A percentile compares a stretch with the other conserved stretches of the same genome.
Conservation (phyloP, 78 protist genomes). For the Polysphondylium violaceum region DNA sequence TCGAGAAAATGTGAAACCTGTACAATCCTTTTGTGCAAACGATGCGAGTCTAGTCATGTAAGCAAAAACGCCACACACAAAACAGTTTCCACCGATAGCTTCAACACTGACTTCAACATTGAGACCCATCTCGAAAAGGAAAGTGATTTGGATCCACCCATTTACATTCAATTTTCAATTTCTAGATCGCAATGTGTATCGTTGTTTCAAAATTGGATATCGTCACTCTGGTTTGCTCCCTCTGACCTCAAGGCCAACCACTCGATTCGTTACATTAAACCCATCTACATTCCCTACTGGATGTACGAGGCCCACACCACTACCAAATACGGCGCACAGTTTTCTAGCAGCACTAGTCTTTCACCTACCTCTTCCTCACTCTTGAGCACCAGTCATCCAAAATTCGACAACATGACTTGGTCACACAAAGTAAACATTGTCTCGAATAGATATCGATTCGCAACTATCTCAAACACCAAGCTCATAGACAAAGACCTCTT, state of each 20-base stretch:
- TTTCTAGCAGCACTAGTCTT: not conserved
- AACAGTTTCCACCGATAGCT: slow-evolving; percentile 17
- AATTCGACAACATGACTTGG: slow-evolving; percentile 40
- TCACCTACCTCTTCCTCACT: too few species aligned
- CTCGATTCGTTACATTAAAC: slow-evolving; percentile 38
- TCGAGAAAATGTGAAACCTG: slow-evolving; percentile 64
- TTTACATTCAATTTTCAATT: slow-evolving; percentile 46
- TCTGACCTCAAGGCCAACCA: slow-evolving; percentile 39
- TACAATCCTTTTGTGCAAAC: slow-evolving; percentile 8
- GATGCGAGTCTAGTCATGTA: slow-evolving; percentile 24
- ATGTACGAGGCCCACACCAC: slow-evolving; percentile 65
- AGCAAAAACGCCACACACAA: slow-evolving; percentile 15
- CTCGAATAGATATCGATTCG: slow-evolving; percentile 40
- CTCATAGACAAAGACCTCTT: slow-evolving; percentile 67
- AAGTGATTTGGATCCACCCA: slow-evolving; percentile 56
- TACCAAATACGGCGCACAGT: slow-evolving; percentile 51
- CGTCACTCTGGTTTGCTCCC: slow-evolving; percentile 79
- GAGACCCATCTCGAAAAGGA: slow-evolving; percentile 33
- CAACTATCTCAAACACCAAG: slow-evolving; percentile 44
- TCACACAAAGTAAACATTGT: slow-evolving; percentile 20
- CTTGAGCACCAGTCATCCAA: not conserved
- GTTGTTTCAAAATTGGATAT: slow-evolving; percentile 51
- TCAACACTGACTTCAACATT: slow-evolving; percentile 45
- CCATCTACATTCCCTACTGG: slow-evolving; percentile 74
- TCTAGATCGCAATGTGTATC: slow-evolving; percentile 28